Base-by-base conservation (phyloP, 202 grass and related monocot species). In the Digitaria exilis region DNA sequence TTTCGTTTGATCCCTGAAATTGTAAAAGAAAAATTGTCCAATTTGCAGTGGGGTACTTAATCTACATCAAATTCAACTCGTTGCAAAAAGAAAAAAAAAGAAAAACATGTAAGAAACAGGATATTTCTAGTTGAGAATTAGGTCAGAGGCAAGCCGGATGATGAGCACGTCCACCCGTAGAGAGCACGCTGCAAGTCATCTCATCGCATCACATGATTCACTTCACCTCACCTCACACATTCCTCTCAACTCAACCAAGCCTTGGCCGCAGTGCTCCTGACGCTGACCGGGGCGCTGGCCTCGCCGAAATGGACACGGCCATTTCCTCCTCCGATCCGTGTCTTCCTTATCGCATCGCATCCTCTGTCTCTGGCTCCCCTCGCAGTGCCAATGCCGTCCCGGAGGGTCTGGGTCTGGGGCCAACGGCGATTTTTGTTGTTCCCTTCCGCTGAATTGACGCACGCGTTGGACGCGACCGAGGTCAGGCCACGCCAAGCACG, bases 161-260 rank as follows among this genome's bases (percentile, higher is more conserved):
- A 28, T 59, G 69, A 55, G 9, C 67, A 50, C 6, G 35, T 52
- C 57, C 61, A 14, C 28, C 65, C 44, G 28, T 67, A 71, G 12
- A 34, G 44, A 35, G 65, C 44, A 64, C 18, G 31, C 35, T 52
- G 73, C 26, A 51, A 16, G 52, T 22, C 52, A 24, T n/a, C 3
- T 31, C 8, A 73, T 25, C 18, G 39, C 67, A 73, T 46, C 58
- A 68, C 60, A n/a, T n/a, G 16, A n/a, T n/a, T n/a, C n/a, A n/a
- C n/a, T n/a, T n/a, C n/a, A n/a, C n/a, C n/a, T 70, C 31, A 22
- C 77, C 71, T 62, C 70, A 37, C 76, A 62, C 87, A n/a, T 80
- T 64, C 51, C 43, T 84, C 69, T 80, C 87, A n/a, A n/a, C n/a
- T n/a, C n/a, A 32, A n/a, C 19, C 3, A 45, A 89, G 43, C 76